A percentile compares a stretch with the other conserved stretches of the same genome.
These are phyloP conservation scores for Chaetothyriales sp. DNA, from an alignment of 2,329 filamentous ascomycete genomes.

Conservation along the genomic window DNA sequence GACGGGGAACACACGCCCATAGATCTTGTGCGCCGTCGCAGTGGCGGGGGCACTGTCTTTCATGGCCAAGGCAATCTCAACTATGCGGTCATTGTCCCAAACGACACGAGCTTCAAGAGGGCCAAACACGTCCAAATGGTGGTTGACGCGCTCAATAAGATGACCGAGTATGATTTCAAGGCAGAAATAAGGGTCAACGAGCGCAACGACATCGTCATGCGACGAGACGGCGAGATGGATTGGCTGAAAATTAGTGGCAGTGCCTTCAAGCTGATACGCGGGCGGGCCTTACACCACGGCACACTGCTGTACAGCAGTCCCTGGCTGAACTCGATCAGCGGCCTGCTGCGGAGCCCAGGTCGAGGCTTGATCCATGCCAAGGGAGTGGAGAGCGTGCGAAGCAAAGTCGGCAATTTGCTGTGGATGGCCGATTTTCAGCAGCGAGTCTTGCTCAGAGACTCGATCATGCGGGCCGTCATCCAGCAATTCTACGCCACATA, in stretches of 20 bases:
- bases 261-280: constrained; percentile 78
- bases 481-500: constrained; percentile 11
- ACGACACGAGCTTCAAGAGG: constrained; percentile 54
- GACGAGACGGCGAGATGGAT: constrained; percentile 7
- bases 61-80: constrained; percentile 90
- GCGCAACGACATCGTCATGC: constrained; percentile 79
- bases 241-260: constrained; percentile 79
- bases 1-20: constrained; percentile 21
- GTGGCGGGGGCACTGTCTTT: constrained; percentile 84
- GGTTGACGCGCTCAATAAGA: constrained; percentile 53
- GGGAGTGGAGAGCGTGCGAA: constrained; percentile 83
- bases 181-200: constrained; percentile 59
- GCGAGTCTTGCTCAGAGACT: constrained; percentile 1
- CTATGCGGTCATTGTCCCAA: constrained; percentile 79
- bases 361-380: constrained; percentile 61
- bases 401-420: constrained; percentile 60
- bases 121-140: constrained; percentile 88
- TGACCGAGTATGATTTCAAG: constrained; percentile 30
- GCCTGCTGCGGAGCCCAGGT: constrained; percentile 63
- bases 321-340: constrained; percentile 53
- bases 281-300: constrained; percentile 76
- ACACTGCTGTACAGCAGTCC: constrained; percentile 71
- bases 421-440: constrained; percentile 15
- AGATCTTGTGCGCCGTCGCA: constrained; percentile 64
- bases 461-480: constrained; percentile 8